Evolutionary conservation across 805 yeast genomes (phyloP), one percentile per base, ranked within the genome.

Genomic region (Pichia phayaonensis): DNA sequence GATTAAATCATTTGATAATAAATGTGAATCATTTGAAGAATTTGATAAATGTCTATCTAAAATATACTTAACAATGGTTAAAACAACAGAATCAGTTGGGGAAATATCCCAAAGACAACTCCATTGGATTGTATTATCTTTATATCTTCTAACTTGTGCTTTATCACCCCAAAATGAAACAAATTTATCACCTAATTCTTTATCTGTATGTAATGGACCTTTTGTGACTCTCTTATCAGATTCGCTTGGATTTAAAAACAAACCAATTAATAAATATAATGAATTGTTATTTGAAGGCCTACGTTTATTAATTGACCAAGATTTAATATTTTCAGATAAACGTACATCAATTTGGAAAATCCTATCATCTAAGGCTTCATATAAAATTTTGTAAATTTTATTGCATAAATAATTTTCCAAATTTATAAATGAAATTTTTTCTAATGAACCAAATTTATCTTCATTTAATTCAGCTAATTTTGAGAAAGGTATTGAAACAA

Each of bases 61-160:
- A 15, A 82, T 72, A 59, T 80, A 86, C 54, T 78, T 75, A 22
- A 84, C 69, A 46, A 92, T 86, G 24, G 84, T 73, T 4, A 80
- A 65, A 15, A 83, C 80, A 7, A 89, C 74, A 0, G 94, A 84
- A 50, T 79, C 83, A 22, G 72, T 69, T 21, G 77, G 67, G 7
- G 78, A 71, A 5, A 77, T 70, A 6, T 72, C 67, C 98, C 98
- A 94, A 29, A 90, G 84, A 50, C 94, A 95, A 64, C 96, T 86
- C 67, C 94, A 95, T 54, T 81, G 83, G 53, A 94, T 90, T 4
- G 84, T 74, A 39, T 97, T 97, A 67, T 94, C 96, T 62, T 87
- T 90, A 71, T 92, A 94, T 64, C 94, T 80, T 72, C 99, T 81
- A 50, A 94, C 73, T 15, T 94, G 87, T 0, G 95, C 81, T 56